Base-by-base conservation (phyloP, 495 filamentous ascomycete genomes). In the Friedmanniomyces endolithicus region DNA sequence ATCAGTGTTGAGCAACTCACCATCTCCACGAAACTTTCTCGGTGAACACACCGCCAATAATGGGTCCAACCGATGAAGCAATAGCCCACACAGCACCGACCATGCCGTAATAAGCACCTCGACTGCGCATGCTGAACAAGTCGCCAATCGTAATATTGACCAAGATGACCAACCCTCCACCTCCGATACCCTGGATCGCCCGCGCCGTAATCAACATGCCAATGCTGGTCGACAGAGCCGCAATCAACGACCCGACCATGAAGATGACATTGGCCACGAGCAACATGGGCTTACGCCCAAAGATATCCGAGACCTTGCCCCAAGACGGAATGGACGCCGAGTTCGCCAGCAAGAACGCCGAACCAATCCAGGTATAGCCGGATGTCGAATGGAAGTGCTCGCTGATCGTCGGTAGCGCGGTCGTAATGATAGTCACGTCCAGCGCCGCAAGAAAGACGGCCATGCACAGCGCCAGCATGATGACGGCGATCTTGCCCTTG, bases 301-400 rank as follows among this genome's bases (percentile, higher is more conserved):
- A 94, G 53, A 95, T 90, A 63, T 94, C 88, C 59, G 78, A 83
- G 35, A 90, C 68, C 64, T 88, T 88, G n/a, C 85, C 87, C 86
- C 87, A 90, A 51, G 81, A 72, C 0, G 86, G 85, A 22, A 81
- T 80, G 25, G 78, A 78, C 2, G 86, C 79, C 1, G 82, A 74
- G 64, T 79, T 82, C 17, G 81, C 82, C 8, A 92, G 76, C 0
- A 78, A 57, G 62, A 74, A 79, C 1, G 75, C 69, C 22, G 68
- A 67, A 11, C 76, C 76, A 24, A 80, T 73, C 78, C 76, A 80
- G 8, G 74, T 74, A 50, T 77, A 81, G 8, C 71, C 77, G 0
- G 69, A 52, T 0, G 68, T 59, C 24, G 72, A 75, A 20, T 74
- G 53, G 39, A 81, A 70, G 19, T 70, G 59, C 20, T 64, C 63